These are phyloP conservation scores for Catharanthus roseus DNA, from an alignment of 257 asterid species.

Conservation along the genomic window DNA sequence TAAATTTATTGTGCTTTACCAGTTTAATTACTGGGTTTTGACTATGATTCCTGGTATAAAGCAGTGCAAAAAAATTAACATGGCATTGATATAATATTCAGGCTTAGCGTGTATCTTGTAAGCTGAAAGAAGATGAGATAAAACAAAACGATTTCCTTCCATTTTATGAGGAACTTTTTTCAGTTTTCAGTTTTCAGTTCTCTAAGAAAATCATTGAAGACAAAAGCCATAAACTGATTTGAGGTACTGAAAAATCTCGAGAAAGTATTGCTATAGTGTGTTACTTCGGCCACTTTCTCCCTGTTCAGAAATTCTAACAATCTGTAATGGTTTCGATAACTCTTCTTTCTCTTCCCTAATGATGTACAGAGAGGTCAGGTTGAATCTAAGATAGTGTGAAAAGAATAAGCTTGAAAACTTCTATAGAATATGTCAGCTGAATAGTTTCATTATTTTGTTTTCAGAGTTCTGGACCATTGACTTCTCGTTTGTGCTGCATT, in stretches of 20 bases:
- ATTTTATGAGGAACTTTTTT: no score
- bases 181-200: no score
- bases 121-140: background rate
- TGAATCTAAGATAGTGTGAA: background rate
- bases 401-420: background rate
- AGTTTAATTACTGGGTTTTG: background rate
- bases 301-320: background rate
- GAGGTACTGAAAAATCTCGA: background rate
- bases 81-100: background rate
- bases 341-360: background rate
- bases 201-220: background rate
- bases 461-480: background rate
- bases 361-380: background rate
- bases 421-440: background rate
- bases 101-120: background rate
- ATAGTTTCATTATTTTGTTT: background rate
- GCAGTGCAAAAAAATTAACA: background rate
- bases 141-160: background rate
- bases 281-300: background rate
- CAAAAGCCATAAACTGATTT: background rate
- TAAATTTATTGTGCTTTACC: background rate
- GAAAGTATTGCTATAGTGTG: background rate
- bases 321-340: background rate
- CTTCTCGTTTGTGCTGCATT: background rate
- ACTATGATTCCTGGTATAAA: background rate